phyloP scores from a whole-genome alignment of 2,329 filamentous ascomycete genomes.

The Fusarium newnesense region DNA sequence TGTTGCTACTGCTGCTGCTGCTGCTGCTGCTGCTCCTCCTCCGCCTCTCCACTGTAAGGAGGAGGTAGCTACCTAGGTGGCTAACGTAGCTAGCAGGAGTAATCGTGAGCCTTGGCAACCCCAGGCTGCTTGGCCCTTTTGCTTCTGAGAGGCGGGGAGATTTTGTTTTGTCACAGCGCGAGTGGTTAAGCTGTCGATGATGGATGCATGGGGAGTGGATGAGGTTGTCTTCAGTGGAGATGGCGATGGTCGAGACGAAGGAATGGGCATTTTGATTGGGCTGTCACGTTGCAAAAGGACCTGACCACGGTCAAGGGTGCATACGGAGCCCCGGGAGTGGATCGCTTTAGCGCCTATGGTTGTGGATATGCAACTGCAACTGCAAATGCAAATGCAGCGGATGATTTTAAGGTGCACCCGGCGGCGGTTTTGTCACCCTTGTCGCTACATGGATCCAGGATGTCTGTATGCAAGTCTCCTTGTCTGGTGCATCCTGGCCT shows the following conservation, averaged over 20 bases:
- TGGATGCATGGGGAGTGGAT: constrained; percentile 35
- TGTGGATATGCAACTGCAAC: neutral
- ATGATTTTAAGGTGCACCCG: constrained; percentile 46
- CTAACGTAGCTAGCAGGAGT: constrained; percentile 6
- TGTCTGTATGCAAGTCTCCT: constrained; percentile 20
- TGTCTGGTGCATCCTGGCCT: constrained; percentile 13
- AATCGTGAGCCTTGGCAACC: constrained; percentile 34
- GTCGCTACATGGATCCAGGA: constrained; percentile 9
- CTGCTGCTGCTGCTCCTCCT: neutral
- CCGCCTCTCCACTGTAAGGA: constrained; percentile 6
- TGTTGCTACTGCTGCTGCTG: neutral
- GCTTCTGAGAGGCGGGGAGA: constrained; percentile 35
- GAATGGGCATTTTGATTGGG: constrained; percentile 15
- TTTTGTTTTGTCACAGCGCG: constrained; percentile 27
- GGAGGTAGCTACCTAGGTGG: constrained; percentile 1
- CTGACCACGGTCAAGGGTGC: constrained; percentile 26
- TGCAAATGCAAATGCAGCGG: constrained; percentile 36
- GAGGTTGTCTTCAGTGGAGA: constrained; percentile 32
- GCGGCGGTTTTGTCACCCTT: constrained; percentile 40
- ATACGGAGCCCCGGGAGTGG: constrained; percentile 41
- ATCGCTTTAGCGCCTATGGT: constrained; percentile 42
- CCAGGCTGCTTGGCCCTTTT: constrained; percentile 35
- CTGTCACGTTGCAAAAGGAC: constrained; percentile 38
- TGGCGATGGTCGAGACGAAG: constrained; percentile 17
- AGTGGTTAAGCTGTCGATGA: constrained; percentile 30